phyloP scores from a whole-genome alignment of 768 basidiomycete genomes.

The Rhizopogon rudus region DNA sequence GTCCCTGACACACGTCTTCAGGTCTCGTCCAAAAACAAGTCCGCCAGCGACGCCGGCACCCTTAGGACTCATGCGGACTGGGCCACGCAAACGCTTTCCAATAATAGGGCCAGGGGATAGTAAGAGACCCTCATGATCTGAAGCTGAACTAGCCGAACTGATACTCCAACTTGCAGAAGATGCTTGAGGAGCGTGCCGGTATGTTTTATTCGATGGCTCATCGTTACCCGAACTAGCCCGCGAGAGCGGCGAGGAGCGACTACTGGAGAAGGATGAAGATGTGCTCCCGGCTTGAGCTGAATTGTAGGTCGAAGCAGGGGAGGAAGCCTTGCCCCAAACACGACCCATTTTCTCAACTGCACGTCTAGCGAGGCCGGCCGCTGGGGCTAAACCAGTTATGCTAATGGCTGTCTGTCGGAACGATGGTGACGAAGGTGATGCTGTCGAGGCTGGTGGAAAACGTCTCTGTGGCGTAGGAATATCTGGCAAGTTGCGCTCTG shows the following conservation, averaged over 20 bases:
- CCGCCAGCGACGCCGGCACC: slow-evolving; percentile 37
- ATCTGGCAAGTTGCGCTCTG: slow-evolving; percentile 25
- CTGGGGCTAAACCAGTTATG: slow-evolving; percentile 66
- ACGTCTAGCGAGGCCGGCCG: slow-evolving; percentile 69
- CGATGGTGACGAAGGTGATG: slow-evolving; percentile 23
- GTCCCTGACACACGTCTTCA: slow-evolving; percentile 50
- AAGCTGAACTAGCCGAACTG: slow-evolving; percentile 44
- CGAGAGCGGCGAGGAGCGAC: slow-evolving; percentile 26
- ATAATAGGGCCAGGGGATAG: slow-evolving; percentile 42
- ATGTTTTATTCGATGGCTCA: slow-evolving; percentile 10
- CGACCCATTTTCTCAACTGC: slow-evolving; percentile 76
- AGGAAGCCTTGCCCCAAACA: slow-evolving; percentile 43
- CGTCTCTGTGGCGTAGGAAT: slow-evolving; percentile 19
- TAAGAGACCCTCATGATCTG: slow-evolving; percentile 39
- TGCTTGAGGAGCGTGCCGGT: slow-evolving; percentile 52
- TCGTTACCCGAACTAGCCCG: slow-evolving; percentile 39
- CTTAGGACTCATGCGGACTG: slow-evolving; percentile 33
- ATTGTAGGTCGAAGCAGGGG: slow-evolving; percentile 39
- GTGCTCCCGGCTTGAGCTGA: slow-evolving; percentile 40
- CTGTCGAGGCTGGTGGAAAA: slow-evolving; percentile 2
- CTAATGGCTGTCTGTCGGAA: slow-evolving; percentile 68
- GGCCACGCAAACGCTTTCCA: slow-evolving; percentile 53
- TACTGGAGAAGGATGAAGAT: slow-evolving; percentile 26
- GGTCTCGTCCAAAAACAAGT: slow-evolving; percentile 62
- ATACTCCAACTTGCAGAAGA: slow-evolving; percentile 57